Base-by-base conservation (phyloP, 257 asterid species). In the Solanum gracilifrons region DNA sequence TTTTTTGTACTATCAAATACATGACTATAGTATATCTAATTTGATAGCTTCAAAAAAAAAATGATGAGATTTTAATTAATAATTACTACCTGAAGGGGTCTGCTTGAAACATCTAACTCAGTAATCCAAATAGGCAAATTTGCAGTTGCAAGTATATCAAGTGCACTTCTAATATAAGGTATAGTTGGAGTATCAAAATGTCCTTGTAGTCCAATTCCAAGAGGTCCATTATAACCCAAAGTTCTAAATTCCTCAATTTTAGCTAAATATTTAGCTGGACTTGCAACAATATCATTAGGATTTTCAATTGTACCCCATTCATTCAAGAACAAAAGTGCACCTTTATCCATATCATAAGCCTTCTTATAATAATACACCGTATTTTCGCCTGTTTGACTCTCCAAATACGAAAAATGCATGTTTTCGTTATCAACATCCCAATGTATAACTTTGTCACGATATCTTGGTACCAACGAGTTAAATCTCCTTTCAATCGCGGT, bases 91-190 rank as follows among this genome's bases (percentile, higher is more conserved):
- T 68, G 87, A 84, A 87, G 88, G 36, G 64, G 31, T 55, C 60
- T 25, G 29, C 16, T 9, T 58, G 25, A 69, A 35, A 72, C 82
- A 31, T 92, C 95, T 4, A 92, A 73, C 31, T 93, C 96, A 0
- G 95, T 94, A 76, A 94, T 84, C 95, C 98, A 94, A 3, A 94
- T 88, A 5, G 95, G 94, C 85, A 91, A 71, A 7, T 87, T 87
- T 7, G 92, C 86, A 13, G 91, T 91, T 8, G 92, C 94, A 10
- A 93, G 87, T 13, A 88, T 80, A 60, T 94, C 97, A 41, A 94
- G 87, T 13, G 87, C 82, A 27, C 95, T 88, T 9, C 96, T 88
- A 0, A 90, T 87, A 43, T 88, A 85, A 11, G 96, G 88, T 1
- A 92, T 68, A 55, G 86, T 88, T 1, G 94, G 93, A 25, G 62